Percentiles rank a stretch among this genome's conserved stretches.
Evolutionary conservation across 257 asterid species (phyloP).

Genomic region (Buddleja alternifolia): DNA sequence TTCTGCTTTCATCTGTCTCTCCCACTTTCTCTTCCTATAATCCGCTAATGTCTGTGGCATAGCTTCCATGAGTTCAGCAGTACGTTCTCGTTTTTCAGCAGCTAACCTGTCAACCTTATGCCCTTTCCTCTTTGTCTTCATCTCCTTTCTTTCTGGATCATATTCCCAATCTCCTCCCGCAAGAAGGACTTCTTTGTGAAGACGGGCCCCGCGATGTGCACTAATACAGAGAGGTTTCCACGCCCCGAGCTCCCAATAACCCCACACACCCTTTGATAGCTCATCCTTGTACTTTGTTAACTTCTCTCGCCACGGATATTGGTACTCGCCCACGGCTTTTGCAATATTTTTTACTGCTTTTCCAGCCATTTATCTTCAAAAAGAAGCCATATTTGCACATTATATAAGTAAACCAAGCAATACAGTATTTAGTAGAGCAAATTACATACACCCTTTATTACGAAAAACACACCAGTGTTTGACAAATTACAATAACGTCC

Average conservation of each 20-base stretch:
- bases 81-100: conserved; percentile 81
- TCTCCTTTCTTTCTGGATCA: conserved; percentile 87
- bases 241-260: conserved; percentile 96
- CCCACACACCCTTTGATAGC: conserved; percentile 94
- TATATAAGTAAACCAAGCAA: too few species aligned
- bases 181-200: conserved; percentile 84
- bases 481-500: too few species aligned
- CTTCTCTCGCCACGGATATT: too few species aligned
- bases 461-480: too few species aligned
- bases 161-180: conserved; percentile 85
- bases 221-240: conserved; percentile 86
- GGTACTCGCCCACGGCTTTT: too few species aligned
- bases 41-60: too few species aligned
- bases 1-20: conserved; percentile 87
- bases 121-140: conserved; percentile 81
- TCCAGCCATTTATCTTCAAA: conserved; percentile 61
- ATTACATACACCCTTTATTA: too few species aligned
- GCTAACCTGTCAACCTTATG: conserved; percentile 85
- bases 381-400: conserved; percentile 17
- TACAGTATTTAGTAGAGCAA: too few species aligned
- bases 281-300: too few species aligned
- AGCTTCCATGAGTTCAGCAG: conserved; percentile 67
- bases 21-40: conserved; percentile 83
- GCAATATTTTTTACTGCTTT: conserved; percentile 70
- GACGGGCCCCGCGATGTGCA: conserved; percentile 78